Evolutionary conservation across 805 yeast species (phyloP), one percentile per base, ranked within the genome.

Genomic region (Brettanomyces naardenensis): DNA sequence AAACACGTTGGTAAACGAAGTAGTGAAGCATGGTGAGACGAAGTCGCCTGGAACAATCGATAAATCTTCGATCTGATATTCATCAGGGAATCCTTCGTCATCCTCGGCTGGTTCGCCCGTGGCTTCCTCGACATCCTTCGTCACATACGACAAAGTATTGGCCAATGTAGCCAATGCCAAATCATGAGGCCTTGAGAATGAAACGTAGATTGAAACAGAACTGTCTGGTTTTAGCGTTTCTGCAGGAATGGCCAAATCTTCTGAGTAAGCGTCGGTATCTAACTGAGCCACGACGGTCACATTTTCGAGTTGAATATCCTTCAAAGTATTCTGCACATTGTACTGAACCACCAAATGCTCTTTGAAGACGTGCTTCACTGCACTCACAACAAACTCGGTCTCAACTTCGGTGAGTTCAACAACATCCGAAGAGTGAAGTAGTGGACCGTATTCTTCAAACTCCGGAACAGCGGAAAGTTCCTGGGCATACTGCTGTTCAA

Each of bases 81-180:
- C 95, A 60, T 92, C 97, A 47, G 82, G 83, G 71, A 80, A 85
- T 14, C 96, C 97, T 46, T 82, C 94, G 33, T 78, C 85, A 38
- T 67, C 80, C 35, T 72, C 77, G 33, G 73, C 80, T 36, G 81
- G 72, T 44, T 71, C 75, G 17, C 79, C 78, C 13, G 88, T 79
- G 7, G 73, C 69, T 34, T 86, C 79, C 48, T 86, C 82, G 46
- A 84, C 67, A 57, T 90, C 97, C 61, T 78, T 82, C 35, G 87
- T 71, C 15, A 80, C 75, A 66, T 81, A 90, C 18, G 79, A 70
- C 43, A 90, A 67, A 6, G 77, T 73, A 58, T 82, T 83, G 33
- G 73, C 69, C 51, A 90, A 75, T 1, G 73, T 66, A 3, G 56
- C 47, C 9, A 57, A 54, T 19, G 59, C 66, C 25, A 36, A 41